Percentiles rank a stretch among this genome's conserved stretches.
These are phyloP conservation scores for Rugosomyces carneus DNA, from an alignment of 1,284 basidiomycete species.

Conservation along the genomic window DNA sequence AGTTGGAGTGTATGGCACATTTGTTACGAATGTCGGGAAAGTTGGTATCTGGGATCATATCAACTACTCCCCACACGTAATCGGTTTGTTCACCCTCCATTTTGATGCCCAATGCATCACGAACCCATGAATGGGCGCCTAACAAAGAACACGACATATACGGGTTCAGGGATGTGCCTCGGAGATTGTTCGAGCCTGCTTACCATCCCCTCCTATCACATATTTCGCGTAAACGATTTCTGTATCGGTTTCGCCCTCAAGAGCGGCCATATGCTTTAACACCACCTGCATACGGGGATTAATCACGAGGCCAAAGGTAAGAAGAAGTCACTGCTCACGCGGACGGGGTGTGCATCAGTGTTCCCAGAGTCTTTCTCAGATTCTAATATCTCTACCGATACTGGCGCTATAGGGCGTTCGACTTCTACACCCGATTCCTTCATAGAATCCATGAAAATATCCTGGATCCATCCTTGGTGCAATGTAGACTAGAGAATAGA, in stretches of 20 bases:
- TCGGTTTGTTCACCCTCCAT: slow-evolving; percentile 82
- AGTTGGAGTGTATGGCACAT: slow-evolving; percentile 54
- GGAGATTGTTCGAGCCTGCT: slow-evolving; percentile 7
- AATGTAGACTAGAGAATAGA: slow-evolving; percentile 46
- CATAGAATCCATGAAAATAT: slow-evolving; percentile 64
- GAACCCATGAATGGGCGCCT: slow-evolving; percentile 83
- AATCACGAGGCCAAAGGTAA: too few relatives aligned
- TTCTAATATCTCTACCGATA: slow-evolving; percentile 44
- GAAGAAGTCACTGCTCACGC: slow-evolving; percentile 31
- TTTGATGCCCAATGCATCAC: slow-evolving; percentile 57
- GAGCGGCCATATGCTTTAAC: slow-evolving; percentile 28
- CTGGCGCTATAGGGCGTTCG: slow-evolving; percentile 51
- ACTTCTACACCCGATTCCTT: slow-evolving; percentile 45
- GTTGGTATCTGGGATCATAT: slow-evolving; percentile 63
- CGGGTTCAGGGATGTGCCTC: neutral
- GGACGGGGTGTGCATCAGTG: slow-evolving; percentile 46
- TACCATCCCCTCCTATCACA: slow-evolving; percentile 59
- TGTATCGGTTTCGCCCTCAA: slow-evolving; percentile 25
- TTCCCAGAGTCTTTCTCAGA: slow-evolving; percentile 37
- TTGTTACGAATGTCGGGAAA: slow-evolving; percentile 79
- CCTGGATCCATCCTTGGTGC: slow-evolving; percentile 73
- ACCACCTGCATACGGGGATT: too few relatives aligned
- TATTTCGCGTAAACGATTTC: slow-evolving; percentile 55
- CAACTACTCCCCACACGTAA: slow-evolving; percentile 76
- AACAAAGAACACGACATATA: neutral